A percentile compares a stretch with the other conserved stretches of the same genome.
phyloP scores from a whole-genome alignment of 1,139 yeast genomes.

The Arxiozyma bovina region DNA sequence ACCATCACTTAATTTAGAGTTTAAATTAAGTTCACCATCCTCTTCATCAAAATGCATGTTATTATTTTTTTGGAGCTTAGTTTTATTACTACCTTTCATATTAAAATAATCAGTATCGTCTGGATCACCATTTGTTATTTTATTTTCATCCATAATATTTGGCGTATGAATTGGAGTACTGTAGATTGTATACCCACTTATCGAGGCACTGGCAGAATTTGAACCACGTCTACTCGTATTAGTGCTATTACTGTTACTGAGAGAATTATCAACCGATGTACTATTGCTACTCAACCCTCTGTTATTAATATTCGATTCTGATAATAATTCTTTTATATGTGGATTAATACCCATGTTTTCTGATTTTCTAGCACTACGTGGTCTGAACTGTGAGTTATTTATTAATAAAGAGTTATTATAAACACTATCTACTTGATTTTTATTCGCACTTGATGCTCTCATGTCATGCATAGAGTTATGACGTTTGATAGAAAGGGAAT shows the following conservation, averaged over 20 bases:
- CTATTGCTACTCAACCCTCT: not conserved
- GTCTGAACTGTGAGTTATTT: not conserved
- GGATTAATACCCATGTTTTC: slow-evolving; percentile 8
- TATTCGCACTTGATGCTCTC: not conserved
- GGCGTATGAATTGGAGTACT: slow-evolving; percentile 27
- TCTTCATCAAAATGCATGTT: not conserved
- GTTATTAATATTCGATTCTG: not conserved
- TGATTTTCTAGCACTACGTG: slow-evolving; percentile 14
- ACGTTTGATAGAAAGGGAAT: slow-evolving; percentile 7
- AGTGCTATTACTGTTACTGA: too few species aligned
- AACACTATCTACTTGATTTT: too few species aligned
- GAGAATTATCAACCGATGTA: not conserved
- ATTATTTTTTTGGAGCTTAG: not conserved
- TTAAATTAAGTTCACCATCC: not conserved
- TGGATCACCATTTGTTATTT: not conserved
- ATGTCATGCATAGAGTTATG: slow-evolving; percentile 6
- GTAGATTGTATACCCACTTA: slow-evolving; percentile 21
- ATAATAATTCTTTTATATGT: slow-evolving; percentile 2
- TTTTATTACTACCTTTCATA: not conserved
- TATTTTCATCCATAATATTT: not conserved
- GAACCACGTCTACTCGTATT: slow-evolving; percentile 12
- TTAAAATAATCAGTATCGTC: slow-evolving; percentile 5
- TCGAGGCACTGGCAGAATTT: not conserved
- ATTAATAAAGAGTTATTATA: not conserved
- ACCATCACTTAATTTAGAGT: not conserved